These are phyloP conservation scores for Trichoderma arundinaceum DNA, from an alignment of 2,329 filamentous ascomycete genomes.

Conservation along the genomic window DNA sequence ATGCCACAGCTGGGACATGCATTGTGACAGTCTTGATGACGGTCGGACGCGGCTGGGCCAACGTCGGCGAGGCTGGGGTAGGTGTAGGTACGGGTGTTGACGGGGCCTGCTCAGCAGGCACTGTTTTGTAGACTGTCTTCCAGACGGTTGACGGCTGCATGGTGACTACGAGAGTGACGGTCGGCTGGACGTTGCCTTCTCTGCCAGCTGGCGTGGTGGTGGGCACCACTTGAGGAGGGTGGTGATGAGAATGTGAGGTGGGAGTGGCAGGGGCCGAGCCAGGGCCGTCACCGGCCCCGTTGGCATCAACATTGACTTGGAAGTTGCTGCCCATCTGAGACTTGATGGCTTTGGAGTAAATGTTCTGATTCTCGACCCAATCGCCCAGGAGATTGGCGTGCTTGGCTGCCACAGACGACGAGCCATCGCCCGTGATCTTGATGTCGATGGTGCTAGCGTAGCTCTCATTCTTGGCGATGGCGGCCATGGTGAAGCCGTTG, in stretches of 20 bases:
- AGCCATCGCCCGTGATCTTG: slow-evolving; percentile 43
- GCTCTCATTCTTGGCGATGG: slow-evolving; percentile 49
- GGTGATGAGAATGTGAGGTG: slow-evolving; percentile 31
- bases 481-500: slow-evolving; percentile 45
- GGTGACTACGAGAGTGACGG: slow-evolving; percentile 44
- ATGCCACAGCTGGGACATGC: slow-evolving; percentile 4
- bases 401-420: slow-evolving; percentile 37
- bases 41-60: background rate
- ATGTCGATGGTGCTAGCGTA: slow-evolving; percentile 51
- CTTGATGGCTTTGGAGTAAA: slow-evolving; percentile 52
- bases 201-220: slow-evolving; percentile 33
- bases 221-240: slow-evolving; percentile 32
- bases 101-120: background rate
- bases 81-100: background rate
- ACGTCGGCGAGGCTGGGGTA: background rate
- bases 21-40: slow-evolving; percentile 12
- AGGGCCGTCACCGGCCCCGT: slow-evolving; percentile 34
- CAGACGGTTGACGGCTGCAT: slow-evolving; percentile 22
- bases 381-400: slow-evolving; percentile 32
- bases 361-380: slow-evolving; percentile 48
- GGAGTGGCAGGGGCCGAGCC: slow-evolving; percentile 16
- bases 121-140: slow-evolving; percentile 34
- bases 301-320: slow-evolving; percentile 48
- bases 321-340: slow-evolving; percentile 54
- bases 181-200: background rate